Conservation (phyloP, 2,329 filamentous ascomycete genomes). For the Hymenoscyphus linearis region DNA sequence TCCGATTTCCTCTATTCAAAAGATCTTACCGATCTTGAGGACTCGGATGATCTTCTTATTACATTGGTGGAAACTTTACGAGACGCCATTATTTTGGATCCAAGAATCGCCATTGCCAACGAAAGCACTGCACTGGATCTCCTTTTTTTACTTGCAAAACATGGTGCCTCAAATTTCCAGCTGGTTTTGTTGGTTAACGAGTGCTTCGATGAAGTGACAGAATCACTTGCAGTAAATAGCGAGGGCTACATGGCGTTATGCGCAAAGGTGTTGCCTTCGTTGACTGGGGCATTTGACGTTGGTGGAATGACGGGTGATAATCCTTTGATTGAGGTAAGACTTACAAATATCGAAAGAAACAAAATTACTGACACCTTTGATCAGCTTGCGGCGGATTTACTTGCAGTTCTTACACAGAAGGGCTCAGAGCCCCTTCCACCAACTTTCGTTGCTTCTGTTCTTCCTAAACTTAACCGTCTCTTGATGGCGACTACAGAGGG, state of each 20-base stretch:
- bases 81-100: constrained; percentile 75
- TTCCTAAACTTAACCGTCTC: constrained; percentile 81
- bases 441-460: constrained; percentile 76
- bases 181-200: constrained; percentile 83
- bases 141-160: constrained; percentile 83
- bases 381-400: constrained; percentile 74
- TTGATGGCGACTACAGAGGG: constrained; percentile 81
- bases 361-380: constrained; percentile 21
- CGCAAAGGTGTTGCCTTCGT: constrained; percentile 76
- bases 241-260: constrained; percentile 75
- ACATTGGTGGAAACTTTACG: constrained; percentile 83
- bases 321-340: constrained; percentile 66
- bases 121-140: constrained; percentile 72
- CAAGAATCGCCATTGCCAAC: constrained; percentile 64
- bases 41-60: constrained; percentile 87
- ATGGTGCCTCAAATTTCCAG: constrained; percentile 86
- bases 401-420: constrained; percentile 75
- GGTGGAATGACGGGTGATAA: constrained; percentile 80
- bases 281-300: constrained; percentile 86
- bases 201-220: constrained; percentile 83
- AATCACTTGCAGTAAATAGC: constrained; percentile 58
- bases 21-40: constrained; percentile 76
- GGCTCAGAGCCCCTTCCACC: constrained; percentile 79
- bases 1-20: constrained; percentile 72
- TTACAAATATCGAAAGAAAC: not conserved